phyloP scores from a whole-genome alignment of 2,329 filamentous ascomycete genomes.

The Aspergillus oerlinghausenensis region DNA sequence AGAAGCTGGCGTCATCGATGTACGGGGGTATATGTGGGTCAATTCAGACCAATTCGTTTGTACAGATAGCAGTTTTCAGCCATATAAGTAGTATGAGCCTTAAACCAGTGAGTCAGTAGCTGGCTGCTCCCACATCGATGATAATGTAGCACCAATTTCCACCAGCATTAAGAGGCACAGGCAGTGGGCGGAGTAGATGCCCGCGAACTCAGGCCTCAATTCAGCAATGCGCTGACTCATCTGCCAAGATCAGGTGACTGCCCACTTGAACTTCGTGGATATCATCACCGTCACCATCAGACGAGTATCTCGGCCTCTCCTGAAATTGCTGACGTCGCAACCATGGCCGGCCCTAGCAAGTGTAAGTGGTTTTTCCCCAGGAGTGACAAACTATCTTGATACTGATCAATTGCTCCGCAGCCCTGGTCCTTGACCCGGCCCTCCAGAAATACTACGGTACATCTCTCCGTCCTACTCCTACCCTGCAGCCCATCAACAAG shows the following conservation, averaged over 20 bases:
- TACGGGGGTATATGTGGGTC: background rate
- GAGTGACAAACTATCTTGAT: background rate
- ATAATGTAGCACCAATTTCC: background rate
- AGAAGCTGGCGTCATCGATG: background rate
- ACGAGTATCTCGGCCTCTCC: background rate
- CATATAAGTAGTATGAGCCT: background rate
- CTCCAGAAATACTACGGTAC: conserved; percentile 50
- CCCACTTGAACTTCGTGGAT: conserved; percentile 3
- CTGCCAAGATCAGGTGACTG: background rate
- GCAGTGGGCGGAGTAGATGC: background rate
- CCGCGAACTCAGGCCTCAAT: background rate
- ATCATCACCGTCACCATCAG: background rate
- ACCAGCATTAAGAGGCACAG: too few species aligned
- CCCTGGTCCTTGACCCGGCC: conserved; percentile 41
- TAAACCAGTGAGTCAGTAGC: background rate
- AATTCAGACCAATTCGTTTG: background rate
- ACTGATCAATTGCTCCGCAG: conserved; percentile 48
- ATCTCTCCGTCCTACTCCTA: conserved; percentile 18
- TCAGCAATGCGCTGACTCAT: background rate
- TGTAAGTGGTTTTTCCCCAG: conserved; percentile 27
- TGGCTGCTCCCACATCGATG: background rate
- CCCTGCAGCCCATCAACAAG: background rate
- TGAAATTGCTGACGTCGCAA: conserved; percentile 19
- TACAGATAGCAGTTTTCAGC: background rate
- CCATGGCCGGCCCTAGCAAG: conserved; percentile 50